Evolutionary conservation across 139 green algal genomes (phyloP), one percentile per base, ranked within the genome.

Genomic region (Eudorina sp.): DNA sequence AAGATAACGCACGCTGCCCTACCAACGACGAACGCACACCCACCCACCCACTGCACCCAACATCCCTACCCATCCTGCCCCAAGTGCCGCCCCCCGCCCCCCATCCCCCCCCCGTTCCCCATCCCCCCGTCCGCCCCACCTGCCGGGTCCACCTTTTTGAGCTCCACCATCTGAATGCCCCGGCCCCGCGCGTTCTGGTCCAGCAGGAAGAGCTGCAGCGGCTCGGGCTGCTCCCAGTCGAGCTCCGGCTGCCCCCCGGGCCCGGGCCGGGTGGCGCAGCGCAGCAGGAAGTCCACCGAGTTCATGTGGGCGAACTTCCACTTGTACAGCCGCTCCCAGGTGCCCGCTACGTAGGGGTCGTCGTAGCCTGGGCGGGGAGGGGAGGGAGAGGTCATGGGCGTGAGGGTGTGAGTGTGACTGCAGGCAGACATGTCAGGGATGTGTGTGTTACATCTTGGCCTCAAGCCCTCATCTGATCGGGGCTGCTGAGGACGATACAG

Each of bases 251-350:
- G 14, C 31, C 69, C 68, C 4, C 45, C 36, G 0, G 48, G 34
- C 11, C 45, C 83, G 21, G 70, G 68, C 36, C n/a, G 3, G 13
- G 38, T 75, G 40, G 29, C 53, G 60, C 83, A 87, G 51, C 84
- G 75, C 14, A 94, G 91, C 62, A 89, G 88, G 86, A 99, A 99
- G 92, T 99, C 98, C 51, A 99, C 98, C 0, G 94, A 98, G 94
- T 99, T 99, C 78, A 99, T 91, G 90, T 97, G 91, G 5, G 96
- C 91, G 90, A 96, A 99, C 94, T 99, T 99, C 96, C 96, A 99
- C 89, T 99, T 99, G 55, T 99, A 95, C 76, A 99, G 94, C 82
- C 95, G 23, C 36, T 98, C 84, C 91, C 92, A 97, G 14, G 98
- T 99, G 58, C 93, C 90, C 2, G 93, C 75, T 8, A 96, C 90